These are phyloP conservation scores for Penicillium pancosmium DNA, from an alignment of 495 filamentous ascomycete species.

Conservation along the genomic window DNA sequence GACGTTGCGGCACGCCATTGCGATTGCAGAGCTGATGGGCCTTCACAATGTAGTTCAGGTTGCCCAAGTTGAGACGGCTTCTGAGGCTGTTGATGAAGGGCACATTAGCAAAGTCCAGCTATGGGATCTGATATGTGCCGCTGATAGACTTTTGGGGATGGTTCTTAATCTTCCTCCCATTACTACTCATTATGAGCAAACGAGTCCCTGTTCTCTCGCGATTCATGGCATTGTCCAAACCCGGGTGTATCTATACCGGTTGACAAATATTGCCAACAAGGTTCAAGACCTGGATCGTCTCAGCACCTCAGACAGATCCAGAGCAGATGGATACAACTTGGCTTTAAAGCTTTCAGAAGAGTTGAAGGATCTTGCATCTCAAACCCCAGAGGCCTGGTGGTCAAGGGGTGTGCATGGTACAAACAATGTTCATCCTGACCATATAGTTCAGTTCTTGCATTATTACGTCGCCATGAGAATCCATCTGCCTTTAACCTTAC, in stretches of 20 bases:
- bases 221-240: constrained; percentile 29
- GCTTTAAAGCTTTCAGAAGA: constrained; percentile 24
- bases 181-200: constrained; percentile 21
- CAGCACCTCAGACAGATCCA: constrained; percentile 8
- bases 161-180: constrained; percentile 33
- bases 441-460: constrained; percentile 35
- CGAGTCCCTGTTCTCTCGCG: constrained; percentile 10
- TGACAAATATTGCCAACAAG: constrained; percentile 28
- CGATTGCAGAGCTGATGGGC: constrained; percentile 34
- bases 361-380: constrained; percentile 24
- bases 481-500: constrained; percentile 33
- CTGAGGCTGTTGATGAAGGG: constrained; percentile 1
- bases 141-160: constrained; percentile 32
- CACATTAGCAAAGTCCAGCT: constrained; percentile 21
- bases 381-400: constrained; percentile 32
- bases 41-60: constrained; percentile 21
- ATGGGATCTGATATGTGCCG: constrained; percentile 32
- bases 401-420: not conserved
- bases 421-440: constrained; percentile 16
- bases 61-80: constrained; percentile 11
- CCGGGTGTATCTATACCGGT: constrained; percentile 22
- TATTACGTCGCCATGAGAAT: constrained; percentile 29
- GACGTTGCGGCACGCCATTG: constrained; percentile 26
- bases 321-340: constrained; percentile 17
- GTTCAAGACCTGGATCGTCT: constrained; percentile 32